Evolutionary conservation across 108 stramenopile genomes (phyloP), one percentile per base, ranked within the genome.

Genomic region (Cyclotella sp.): DNA sequence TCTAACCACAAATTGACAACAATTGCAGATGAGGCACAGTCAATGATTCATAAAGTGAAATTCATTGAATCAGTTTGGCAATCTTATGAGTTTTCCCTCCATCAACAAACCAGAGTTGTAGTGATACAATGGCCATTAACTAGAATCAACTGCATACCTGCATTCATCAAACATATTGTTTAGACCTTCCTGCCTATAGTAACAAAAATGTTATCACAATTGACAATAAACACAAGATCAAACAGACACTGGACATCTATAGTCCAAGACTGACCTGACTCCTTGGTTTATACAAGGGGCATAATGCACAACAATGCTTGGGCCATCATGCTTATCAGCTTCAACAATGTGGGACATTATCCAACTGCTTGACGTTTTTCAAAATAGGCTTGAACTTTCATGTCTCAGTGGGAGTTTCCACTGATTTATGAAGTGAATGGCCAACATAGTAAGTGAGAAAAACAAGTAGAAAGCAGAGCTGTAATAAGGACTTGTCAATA

Each of bases 331-430:
- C 15, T 73, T 81, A 70, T 89, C 88, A 1, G 88, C 88, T 73
- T 89, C 88, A 44, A 86, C 43, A 34, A 89, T 19, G 44, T 89
- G 85, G 8, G 83, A 84, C 3, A 86, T 73, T 34, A 85, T 89
- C 80, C 84, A 89, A 0, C 88, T 85, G 63, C 79, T 81, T 9
- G 74, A 76, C 52, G 86, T 89, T 71, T 89, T 89, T 89, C 88
- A 62, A 89, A 86, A 59, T 89, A 89, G 16, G 86, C 88, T 78
- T 89, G 88, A 0, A 85, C 86, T n/a, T 63, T 64, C 86, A 86
- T 89, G 21, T 84, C 57, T 46, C 74, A 67, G 40, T 79, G 63
- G 19, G 79, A 85, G 21, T 86, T 65, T 46, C 88, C 86, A 68
- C 60, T 61, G 11, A 12, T 22, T 4, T 24, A 55, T 26, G 24